These are phyloP conservation scores for Hebeloma cylindrosporum DNA, from an alignment of 768 basidiomycete species.

Conservation along the genomic window DNA sequence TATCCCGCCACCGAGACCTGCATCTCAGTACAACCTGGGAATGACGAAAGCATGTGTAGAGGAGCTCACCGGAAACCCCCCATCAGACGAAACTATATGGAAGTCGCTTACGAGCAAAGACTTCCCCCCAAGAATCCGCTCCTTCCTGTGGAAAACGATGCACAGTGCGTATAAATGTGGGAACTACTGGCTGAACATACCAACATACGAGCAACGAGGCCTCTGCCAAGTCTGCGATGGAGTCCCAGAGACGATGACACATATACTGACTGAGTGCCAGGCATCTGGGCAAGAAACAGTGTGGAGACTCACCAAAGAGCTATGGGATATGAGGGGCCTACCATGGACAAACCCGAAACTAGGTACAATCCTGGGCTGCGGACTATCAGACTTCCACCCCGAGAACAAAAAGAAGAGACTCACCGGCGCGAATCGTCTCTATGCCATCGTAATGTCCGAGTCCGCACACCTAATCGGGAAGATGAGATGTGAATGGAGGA, in stretches of 20 bases:
- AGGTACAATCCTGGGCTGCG: constrained; percentile 22
- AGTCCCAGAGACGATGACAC: constrained; percentile 28
- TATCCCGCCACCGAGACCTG: neutral
- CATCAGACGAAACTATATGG: neutral
- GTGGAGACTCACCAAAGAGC: constrained; percentile 22
- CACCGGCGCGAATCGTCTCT: constrained; percentile 15
- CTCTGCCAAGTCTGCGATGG: constrained; percentile 15
- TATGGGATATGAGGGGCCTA: constrained; percentile 12
- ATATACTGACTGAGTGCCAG: constrained; percentile 27
- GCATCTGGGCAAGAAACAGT: constrained; percentile 19
- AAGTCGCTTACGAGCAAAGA: neutral
- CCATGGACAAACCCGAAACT: constrained; percentile 12
- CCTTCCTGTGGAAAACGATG: constrained; percentile 25
- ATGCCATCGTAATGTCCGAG: constrained; percentile 28
- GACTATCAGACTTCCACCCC: neutral
- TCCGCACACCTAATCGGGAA: constrained; percentile 31
- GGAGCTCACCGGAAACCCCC: neutral
- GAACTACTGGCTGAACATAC: constrained; percentile 24
- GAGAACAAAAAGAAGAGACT: neutral
- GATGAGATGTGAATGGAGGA: constrained; percentile 26
- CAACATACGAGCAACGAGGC: constrained; percentile 7
- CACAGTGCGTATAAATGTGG: constrained; percentile 26
- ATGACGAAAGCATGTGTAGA: constrained; percentile 2
- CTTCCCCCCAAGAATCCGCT: neutral
- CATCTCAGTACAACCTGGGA: neutral